Evolutionary conservation across 306 rosid species (phyloP), one percentile per base, ranked within the genome.

Genomic region (Dalbergia oliveri): DNA sequence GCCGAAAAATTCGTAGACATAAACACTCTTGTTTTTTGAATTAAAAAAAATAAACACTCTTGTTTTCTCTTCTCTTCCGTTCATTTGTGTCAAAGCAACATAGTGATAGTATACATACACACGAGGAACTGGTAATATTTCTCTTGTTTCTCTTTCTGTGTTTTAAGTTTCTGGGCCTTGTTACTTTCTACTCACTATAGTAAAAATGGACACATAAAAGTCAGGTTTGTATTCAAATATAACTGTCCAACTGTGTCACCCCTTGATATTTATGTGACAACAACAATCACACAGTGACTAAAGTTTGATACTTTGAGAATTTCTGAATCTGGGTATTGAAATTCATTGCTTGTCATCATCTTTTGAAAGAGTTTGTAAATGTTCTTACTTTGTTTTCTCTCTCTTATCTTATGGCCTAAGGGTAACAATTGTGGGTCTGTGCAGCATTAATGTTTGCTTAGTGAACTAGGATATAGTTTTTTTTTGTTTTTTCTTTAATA

Each of bases 311-410:
- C 53, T 84, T 63, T 45, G 47, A 45, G 49, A 80, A 49, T 63
- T 80, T 67, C 67, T 75, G 12, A 75, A 80, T 79, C 79, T 69
- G 68, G 56, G 69, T 75, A 62, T 47, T 51, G 23, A 51, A 62
- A 21, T 59, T 47, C 53, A 50, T 47, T 44, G 56, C 51, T 60
- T 60, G 15, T 51, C 66, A 37, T 39, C 43, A 9, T 63, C 44
- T 31, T 58, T 73, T 82, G 31, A 34, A 31, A 66, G 72, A 15
- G 67, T 69, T 34, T 71, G 57, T 33, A 0, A 21, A 18, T 65
- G 14, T n/a, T 37, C 21, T 5, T 4, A 11, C 53, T 5, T 0
- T 12, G 7, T 49, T 69, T 19, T 6, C 33, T 50, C 3, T 31
- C 31, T 51, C 15, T 16, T 14, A 4, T 64, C 43, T 50, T 35